Evolutionary conservation across 306 rosid species (phyloP).

Genomic region (Fragaria ananassa): DNA sequence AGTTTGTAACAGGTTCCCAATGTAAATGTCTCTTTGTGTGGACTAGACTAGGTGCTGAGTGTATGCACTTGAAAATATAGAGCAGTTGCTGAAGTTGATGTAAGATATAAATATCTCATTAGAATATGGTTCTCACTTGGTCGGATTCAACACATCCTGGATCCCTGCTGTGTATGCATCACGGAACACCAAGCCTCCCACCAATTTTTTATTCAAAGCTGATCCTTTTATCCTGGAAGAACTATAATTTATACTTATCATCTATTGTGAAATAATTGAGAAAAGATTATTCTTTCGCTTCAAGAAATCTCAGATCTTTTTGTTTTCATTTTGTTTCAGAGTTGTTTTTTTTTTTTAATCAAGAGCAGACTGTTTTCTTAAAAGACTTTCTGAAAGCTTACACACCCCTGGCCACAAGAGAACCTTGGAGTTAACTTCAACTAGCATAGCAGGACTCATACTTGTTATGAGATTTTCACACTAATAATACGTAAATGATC

Average conservation of each 20-base stretch:
- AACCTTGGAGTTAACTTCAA: too few species aligned
- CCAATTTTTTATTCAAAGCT: slow-evolving; percentile 39
- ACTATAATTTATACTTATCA: background rate
- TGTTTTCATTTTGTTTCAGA: too few species aligned
- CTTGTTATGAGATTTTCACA: too few species aligned
- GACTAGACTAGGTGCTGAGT: background rate
- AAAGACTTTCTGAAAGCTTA: too few species aligned
- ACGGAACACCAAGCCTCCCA: background rate
- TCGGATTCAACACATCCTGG: background rate
- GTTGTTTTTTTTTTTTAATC: too few species aligned
- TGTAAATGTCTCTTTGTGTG: slow-evolving; percentile 3
- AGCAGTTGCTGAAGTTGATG: background rate
- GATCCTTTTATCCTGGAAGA: slow-evolving; percentile 11
- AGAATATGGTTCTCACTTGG: background rate
- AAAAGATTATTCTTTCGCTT: background rate
- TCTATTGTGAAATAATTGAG: background rate
- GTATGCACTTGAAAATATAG: background rate
- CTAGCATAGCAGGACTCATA: too few species aligned
- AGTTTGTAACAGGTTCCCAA: slow-evolving; percentile 20
- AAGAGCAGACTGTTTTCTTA: too few species aligned
- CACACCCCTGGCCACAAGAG: too few species aligned
- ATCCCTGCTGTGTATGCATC: background rate
- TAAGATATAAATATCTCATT: background rate
- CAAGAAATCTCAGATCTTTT: too few species aligned
- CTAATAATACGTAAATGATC: too few species aligned